Base-by-base conservation (phyloP, 2,329 filamentous ascomycete species). In the Fusarium graminum region DNA sequence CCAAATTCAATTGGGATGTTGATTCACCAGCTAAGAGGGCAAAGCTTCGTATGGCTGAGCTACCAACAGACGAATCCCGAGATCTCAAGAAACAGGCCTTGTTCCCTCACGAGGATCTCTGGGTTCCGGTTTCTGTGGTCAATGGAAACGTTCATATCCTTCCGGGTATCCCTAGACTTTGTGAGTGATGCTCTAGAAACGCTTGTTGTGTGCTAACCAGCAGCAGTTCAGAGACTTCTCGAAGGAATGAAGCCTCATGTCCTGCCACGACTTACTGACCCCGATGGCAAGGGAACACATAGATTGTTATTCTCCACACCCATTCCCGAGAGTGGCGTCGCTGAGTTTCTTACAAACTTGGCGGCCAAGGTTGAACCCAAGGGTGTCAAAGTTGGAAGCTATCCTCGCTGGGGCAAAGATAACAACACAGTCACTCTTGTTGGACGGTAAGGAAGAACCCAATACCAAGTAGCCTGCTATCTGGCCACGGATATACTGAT, bases 101-200 rank as follows among this genome's bases (percentile, higher is more conserved):
- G 26, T 97, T 97, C 75, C 87, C 92, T 2, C 83, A 85, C 11
- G 90, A 96, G 3, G 89, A 93, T 51, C 81, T 97, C 22, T 98
- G 95, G 95, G 94, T 98, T 38, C 95, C 95, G 0, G 86, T 98
- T 46, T 85, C 87, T 17, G 89, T 96, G 6, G 92, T 97, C 16
- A 97, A 97, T 74, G 92, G 92, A 49, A 99, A 99, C 74, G 81
- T 98, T 6, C 92, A 98, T 77, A 95, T 98, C 62, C 82, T 98
- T 3, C 95, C 95, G 0, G 95, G 95, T 1, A 91, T 98, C 16
- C 95, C 95, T 1, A 84, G 88, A 51, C 81, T 98, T 3, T 99
- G 87, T 85, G 75, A 75, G 85, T 75, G 5, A 29, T 40, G 39
- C n/a, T 11, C 11, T 22, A 22, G 29, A 10, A 10, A 17, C 19